Evolutionary conservation across 129 eudicot species (phyloP).

Genomic region (Heracleum sosnowskyi): DNA sequence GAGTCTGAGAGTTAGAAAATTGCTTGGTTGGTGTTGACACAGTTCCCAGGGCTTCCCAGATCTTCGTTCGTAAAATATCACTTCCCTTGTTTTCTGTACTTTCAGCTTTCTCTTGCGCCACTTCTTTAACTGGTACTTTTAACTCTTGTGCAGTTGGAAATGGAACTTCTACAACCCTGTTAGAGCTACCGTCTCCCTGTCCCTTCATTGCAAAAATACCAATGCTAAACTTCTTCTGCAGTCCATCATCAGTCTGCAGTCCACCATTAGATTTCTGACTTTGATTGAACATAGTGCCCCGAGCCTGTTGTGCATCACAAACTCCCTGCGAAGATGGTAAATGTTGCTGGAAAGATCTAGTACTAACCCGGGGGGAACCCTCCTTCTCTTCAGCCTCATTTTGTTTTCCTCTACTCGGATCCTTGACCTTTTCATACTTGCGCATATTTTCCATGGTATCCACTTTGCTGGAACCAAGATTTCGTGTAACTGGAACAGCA

Average conservation of each 20-base stretch:
- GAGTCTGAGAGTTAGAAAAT: slow-evolving; percentile 19
- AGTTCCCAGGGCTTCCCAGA: slow-evolving; percentile 68
- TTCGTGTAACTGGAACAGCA: slow-evolving; percentile 18
- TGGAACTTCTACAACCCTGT: slow-evolving; percentile 20
- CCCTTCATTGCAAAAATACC: slow-evolving; percentile 19
- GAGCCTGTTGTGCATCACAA: slow-evolving; percentile 28
- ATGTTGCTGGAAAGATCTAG: slow-evolving; percentile 28
- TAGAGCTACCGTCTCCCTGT: slow-evolving; percentile 17
- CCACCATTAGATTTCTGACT: slow-evolving; percentile 24
- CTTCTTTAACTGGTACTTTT: slow-evolving; percentile 26
- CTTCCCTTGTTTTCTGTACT: slow-evolving; percentile 39
- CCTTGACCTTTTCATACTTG: slow-evolving; percentile 13
- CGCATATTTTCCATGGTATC: slow-evolving; percentile 26
- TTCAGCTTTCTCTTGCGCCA: slow-evolving; percentile 29
- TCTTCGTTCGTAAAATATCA: slow-evolving; percentile 54
- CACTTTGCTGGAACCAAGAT: slow-evolving; percentile 22
- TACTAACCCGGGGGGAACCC: slow-evolving; percentile 34
- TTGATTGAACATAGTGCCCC: slow-evolving; percentile 17
- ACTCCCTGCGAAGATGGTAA: slow-evolving; percentile 23
- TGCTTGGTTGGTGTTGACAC: slow-evolving; percentile 49
- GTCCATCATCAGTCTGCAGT: slow-evolving; percentile 26
- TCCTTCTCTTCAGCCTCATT: slow-evolving; percentile 22
- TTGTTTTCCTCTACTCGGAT: slow-evolving; percentile 24
- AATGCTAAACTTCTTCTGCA: slow-evolving; percentile 26
- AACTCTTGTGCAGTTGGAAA: slow-evolving; percentile 31